Conservation (phyloP, 192 early-diverging fungal genomes). For the Tieghemiomyces parasiticus region DNA sequence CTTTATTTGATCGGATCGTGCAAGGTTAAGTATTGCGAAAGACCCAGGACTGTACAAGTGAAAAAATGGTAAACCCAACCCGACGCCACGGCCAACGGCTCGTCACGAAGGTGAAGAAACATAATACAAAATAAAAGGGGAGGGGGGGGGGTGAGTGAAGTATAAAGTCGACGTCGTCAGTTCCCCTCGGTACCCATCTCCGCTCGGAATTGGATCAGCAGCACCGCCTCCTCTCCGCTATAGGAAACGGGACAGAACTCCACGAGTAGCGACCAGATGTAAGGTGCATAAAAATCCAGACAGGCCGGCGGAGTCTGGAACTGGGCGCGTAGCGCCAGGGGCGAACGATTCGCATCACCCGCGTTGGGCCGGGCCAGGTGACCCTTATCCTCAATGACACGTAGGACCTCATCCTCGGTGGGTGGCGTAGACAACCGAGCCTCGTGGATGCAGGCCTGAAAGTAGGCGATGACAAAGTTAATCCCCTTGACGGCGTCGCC, state of each 20-base stretch:
- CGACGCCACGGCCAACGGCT: too few species aligned
- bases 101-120: too few species aligned
- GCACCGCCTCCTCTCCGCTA: neutral
- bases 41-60: too few species aligned
- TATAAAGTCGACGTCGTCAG: too few species aligned
- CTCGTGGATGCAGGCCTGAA: slow-evolving; percentile 8
- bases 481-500: slow-evolving; percentile 2
- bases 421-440: neutral
- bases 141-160: too few species aligned
- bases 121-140: too few species aligned
- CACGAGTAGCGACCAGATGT: neutral
- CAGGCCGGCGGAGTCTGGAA: neutral
- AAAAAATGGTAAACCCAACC: too few species aligned
- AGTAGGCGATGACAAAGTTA: slow-evolving; percentile 10
- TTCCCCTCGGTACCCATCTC: too few species aligned
- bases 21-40: too few species aligned
- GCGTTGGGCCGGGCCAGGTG: slow-evolving; percentile 3
- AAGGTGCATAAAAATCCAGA: neutral
- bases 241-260: neutral
- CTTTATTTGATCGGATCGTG: too few species aligned
- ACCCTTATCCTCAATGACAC: neutral
- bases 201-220: neutral
- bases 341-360: neutral
- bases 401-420: slow-evolving; percentile 1
- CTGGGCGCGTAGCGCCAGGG: neutral